Evolutionary conservation across 768 basidiomycete species (phyloP).

Genomic region (Sporobolomyces pararoseus): DNA sequence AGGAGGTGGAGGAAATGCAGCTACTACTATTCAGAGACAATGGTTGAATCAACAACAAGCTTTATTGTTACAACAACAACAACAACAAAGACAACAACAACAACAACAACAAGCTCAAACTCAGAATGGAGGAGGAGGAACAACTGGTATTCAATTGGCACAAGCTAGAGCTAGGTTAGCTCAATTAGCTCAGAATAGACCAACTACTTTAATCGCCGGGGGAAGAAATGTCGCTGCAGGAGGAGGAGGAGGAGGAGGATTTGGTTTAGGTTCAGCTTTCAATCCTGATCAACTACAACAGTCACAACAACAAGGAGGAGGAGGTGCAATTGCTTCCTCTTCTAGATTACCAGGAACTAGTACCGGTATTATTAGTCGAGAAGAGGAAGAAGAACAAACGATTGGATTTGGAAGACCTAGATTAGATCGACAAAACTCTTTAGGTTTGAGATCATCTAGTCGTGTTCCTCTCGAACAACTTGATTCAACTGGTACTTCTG

Average conservation of each 20-base stretch:
- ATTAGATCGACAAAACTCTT: constrained; percentile 5
- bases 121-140: not conserved
- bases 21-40: not conserved
- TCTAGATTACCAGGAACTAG: no score
- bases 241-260: not conserved
- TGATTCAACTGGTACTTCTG: no score
- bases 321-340: not conserved
- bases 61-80: not conserved
- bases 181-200: constrained; percentile 17
- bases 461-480: not conserved
- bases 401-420: not conserved
- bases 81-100: not conserved
- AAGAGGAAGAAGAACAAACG: no score
- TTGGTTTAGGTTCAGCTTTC: not conserved
- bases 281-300: not conserved
- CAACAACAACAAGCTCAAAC: not conserved
- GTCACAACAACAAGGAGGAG: not conserved
- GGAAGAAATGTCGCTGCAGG: not conserved
- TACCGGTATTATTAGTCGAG: no score
- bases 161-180: constrained; percentile 12
- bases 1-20: not conserved
- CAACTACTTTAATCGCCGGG: not conserved
- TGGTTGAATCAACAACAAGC: not conserved
- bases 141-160: not conserved
- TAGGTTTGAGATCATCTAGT: constrained; percentile 2